Base-by-base conservation (phyloP, 108 stramenopile species). In the Skeletonema costatum region DNA sequence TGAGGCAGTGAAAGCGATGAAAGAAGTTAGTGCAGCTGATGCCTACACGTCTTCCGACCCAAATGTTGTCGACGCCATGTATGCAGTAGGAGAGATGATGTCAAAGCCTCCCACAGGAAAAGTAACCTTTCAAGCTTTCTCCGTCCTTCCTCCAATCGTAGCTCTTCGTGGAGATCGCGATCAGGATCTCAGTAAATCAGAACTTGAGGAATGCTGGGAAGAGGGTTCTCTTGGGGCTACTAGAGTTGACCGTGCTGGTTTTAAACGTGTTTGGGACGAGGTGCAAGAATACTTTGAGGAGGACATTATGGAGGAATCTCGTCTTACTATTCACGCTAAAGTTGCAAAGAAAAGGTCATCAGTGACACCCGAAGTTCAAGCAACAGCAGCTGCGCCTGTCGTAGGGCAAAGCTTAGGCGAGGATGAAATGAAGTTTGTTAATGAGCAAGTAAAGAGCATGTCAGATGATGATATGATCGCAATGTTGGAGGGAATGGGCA, bases 261-360 rank as follows among this genome's bases (percentile, higher is more conserved):
- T 92, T 71, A 85, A 88, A 79, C 72, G 91, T 32, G 91, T 92
- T 16, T 92, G 88, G 91, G 87, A 81, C 25, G 91, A 92, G 75
- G 89, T 92, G 4, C 91, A 92, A 71, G 91, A 92, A 29, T 88
- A 92, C 66, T 92, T 88, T 76, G 86, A 89, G 68, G 84, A 86
- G 19, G 89, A 89, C 60, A 81, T 92, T 14, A 87, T 92, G 87
- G 87, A 82, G 19, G 89, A 86, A 41, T 73, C 89, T n/a, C 50
- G 85, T 32, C 68, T 53, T 12, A 71, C 74, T 12, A 31, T 41
- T 36, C 82, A 79, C 36, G 67, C 65, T 29, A 81, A 81, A 60
- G 74, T 70, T 9, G 44, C n/a, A 56, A 81, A 81, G 56, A 81
- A 81, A 70, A 74, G 78, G 35, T 70, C 66, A 42, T 70, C 66